These are phyloP conservation scores for Apostasia ramifera DNA, from an alignment of 106 monocot genomes.

Conservation along the genomic window DNA sequence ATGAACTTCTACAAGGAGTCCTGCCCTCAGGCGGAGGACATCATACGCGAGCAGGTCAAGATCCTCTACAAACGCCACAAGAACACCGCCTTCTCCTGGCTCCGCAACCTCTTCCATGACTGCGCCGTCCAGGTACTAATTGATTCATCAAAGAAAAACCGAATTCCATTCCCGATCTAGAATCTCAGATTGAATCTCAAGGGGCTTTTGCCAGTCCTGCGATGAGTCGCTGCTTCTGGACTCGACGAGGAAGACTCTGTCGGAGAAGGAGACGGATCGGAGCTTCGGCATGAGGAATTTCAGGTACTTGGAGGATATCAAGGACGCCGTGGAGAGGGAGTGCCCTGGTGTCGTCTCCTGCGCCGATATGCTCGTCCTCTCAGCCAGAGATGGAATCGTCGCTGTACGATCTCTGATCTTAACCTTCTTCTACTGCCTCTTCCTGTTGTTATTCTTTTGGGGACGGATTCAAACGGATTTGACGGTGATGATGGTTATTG, in stretches of 20 bases:
- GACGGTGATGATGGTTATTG: too few relatives aligned
- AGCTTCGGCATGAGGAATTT: slow-evolving; percentile 88
- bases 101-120: slow-evolving; percentile 87
- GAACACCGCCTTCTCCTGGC: slow-evolving; percentile 93
- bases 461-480: too few relatives aligned
- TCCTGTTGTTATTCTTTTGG: too few relatives aligned
- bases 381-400: slow-evolving; percentile 66
- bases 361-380: slow-evolving; percentile 65
- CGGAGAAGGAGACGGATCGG: slow-evolving; percentile 83
- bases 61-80: slow-evolving; percentile 85
- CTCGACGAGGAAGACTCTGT: slow-evolving; percentile 57
- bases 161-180: not conserved
- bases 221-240: slow-evolving; percentile 76
- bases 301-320: slow-evolving; percentile 66
- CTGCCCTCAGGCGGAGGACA: slow-evolving; percentile 79
- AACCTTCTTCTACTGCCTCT: too few relatives aligned
- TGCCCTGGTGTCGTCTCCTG: slow-evolving; percentile 83
- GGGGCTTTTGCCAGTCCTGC: slow-evolving; percentile 39
- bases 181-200: not conserved
- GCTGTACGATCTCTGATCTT: slow-evolving; percentile 22
- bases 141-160: not conserved
- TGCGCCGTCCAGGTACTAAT: slow-evolving; percentile 61
- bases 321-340: slow-evolving; percentile 87
- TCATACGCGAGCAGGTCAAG: slow-evolving; percentile 73
- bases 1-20: slow-evolving; percentile 86